Percentiles rank a stretch among this genome's conserved stretches.
phyloP scores from a whole-genome alignment of 768 basidiomycete genomes.

The Phlegmacium glaucopus region DNA sequence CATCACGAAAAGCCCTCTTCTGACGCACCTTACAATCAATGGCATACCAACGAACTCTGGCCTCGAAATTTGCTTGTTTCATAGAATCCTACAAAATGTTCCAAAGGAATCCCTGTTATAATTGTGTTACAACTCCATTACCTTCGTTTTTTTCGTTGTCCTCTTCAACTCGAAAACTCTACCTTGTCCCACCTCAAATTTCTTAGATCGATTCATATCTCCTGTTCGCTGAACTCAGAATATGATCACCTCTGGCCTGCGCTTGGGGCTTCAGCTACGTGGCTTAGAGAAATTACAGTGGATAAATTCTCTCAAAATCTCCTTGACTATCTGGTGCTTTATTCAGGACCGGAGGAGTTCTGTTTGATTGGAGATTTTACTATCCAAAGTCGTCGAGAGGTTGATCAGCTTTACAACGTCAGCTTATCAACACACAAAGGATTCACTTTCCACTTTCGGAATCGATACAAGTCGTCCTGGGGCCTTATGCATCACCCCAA shows the following conservation, averaged over 20 bases:
- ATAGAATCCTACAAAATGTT: not conserved
- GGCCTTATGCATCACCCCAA: not conserved
- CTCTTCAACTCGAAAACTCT: not conserved
- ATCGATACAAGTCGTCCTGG: not conserved
- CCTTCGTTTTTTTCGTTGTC: not conserved
- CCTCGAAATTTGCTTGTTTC: not conserved
- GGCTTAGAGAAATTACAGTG: not conserved
- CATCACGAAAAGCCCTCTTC: not conserved
- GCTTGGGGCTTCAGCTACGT: not conserved
- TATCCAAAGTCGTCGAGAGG: not conserved
- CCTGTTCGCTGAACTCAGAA: not conserved
- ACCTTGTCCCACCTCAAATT: not conserved
- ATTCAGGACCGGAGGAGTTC: not conserved
- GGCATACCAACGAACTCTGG: not conserved
- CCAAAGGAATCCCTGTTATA: not conserved
- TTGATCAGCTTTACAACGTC: not conserved
- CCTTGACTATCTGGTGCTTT: not conserved
- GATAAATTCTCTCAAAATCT: not conserved
- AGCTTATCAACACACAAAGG: not conserved
- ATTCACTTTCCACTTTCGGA: not conserved
- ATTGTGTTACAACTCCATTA: not conserved
- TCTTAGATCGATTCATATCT: not conserved
- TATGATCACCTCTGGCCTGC: not conserved
- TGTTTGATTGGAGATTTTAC: not conserved
- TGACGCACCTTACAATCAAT: not conserved